Conservation (phyloP, 2,329 filamentous ascomycete species). For the Aspergillus pseudoterreus region DNA sequence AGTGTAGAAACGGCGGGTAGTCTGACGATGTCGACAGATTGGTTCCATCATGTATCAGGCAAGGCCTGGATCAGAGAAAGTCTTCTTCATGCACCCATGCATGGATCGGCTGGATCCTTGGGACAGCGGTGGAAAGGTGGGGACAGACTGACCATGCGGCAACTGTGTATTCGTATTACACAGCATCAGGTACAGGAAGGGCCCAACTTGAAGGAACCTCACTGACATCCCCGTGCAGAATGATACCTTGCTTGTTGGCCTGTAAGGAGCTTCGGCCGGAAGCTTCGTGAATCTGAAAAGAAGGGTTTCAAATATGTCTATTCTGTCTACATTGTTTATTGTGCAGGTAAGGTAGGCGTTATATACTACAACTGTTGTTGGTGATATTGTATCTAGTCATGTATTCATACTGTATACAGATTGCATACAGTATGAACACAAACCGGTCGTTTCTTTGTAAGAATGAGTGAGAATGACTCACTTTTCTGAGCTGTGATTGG, state of each 20-base stretch:
- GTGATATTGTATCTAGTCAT: not conserved
- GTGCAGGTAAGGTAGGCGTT: not conserved
- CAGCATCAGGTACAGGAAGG: too few relatives aligned
- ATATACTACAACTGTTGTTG: not conserved
- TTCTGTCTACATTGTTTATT: not conserved
- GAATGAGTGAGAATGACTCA: conserved; percentile 12
- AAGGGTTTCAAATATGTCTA: too few relatives aligned
- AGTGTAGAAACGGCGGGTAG: not conserved
- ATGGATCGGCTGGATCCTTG: not conserved
- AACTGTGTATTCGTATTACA: too few relatives aligned
- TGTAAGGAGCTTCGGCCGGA: too few relatives aligned
- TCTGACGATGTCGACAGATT: conserved; percentile 7
- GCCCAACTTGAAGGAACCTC: too few relatives aligned
- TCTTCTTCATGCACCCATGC: conserved; percentile 3
- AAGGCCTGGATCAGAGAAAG: not conserved
- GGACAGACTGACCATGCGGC: not conserved
- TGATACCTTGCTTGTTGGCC: too few relatives aligned
- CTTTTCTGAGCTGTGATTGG: not conserved
- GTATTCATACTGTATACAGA: conserved; percentile 2
- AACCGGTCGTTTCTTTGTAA: not conserved
- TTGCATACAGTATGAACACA: conserved; percentile 4
- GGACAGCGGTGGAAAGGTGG: not conserved
- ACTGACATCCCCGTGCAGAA: too few relatives aligned
- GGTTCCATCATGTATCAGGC: not conserved
- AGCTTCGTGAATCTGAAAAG: too few relatives aligned